Base-by-base conservation (phyloP, 352 stramenopile genomes). In the Aphanomyces invadans region DNA sequence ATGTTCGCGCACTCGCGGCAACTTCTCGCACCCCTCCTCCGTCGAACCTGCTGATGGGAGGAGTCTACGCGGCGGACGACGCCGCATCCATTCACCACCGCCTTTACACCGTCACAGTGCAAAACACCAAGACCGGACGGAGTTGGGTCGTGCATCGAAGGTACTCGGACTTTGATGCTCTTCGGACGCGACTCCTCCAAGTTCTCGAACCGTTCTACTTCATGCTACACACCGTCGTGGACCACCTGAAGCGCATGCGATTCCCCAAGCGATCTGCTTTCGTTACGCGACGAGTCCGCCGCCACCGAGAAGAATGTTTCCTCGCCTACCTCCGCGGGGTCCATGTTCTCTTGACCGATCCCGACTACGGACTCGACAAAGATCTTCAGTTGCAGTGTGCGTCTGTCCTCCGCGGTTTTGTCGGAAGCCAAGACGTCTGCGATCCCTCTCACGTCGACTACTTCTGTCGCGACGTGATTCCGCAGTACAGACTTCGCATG, bases 201-300 rank as follows among this genome's bases (percentile, higher is more conserved):
- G 79, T 87, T 67, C 86, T 90, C 38, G 74, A 81, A 52, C 59
- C 78, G 9, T 87, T 86, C 42, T 65, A 64, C 9, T 73, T 78
- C 31, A 72, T 86, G 44, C 81, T 90, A 38, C 77, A 78, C 7
- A 75, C 73, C 7, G 73, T 85, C n/a, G 57, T 71, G 11, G 54
- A 73, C 15, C 67, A 77, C 21, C 54, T 87, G 2, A 66, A 74
- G 42, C 74, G 80, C n/a, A 70, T 88, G 46, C 88, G 86, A 61
- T 90, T 90, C 65, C 81, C 81, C 19, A 80, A 80, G 66, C 86
- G 82, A 63, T 76, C 85, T 70, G 84, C 80, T 65, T 81, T 88
- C 56, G 75, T 76, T 21, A 71, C 75, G 49, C 78, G 81, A 26
- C 73, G 75, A 10, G 71, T 87, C 25, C 70, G 87, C 28, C 77